phyloP scores from a whole-genome alignment of 2,329 filamentous ascomycete species.

The Nakataea oryzae region DNA sequence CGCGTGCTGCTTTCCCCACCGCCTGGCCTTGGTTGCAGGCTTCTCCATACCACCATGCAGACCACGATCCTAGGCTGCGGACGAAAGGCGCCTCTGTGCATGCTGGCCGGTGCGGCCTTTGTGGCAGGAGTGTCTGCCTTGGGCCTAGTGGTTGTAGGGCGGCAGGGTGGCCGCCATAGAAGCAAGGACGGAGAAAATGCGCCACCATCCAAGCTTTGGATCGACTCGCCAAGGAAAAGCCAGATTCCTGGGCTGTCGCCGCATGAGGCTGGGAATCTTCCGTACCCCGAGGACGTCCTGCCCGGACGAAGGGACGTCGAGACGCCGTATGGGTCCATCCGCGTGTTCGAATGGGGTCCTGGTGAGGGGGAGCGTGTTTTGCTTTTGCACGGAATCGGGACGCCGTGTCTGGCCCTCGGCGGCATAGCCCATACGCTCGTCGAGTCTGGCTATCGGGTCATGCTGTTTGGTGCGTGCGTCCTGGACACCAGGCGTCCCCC shows the following conservation, averaged over 20 bases:
- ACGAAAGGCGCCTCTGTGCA: neutral
- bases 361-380: slow-evolving; percentile 60
- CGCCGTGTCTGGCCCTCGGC: slow-evolving; percentile 60
- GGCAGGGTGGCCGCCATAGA: neutral
- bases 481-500: neutral
- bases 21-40: neutral
- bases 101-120: neutral
- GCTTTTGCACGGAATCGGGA: slow-evolving; percentile 72
- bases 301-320: slow-evolving; percentile 59
- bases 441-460: slow-evolving; percentile 52
- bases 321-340: slow-evolving; percentile 59
- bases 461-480: slow-evolving; percentile 56
- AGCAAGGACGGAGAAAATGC: neutral
- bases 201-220: neutral
- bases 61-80: neutral
- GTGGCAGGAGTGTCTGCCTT: neutral
- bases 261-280: slow-evolving; percentile 27
- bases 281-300: slow-evolving; percentile 61
- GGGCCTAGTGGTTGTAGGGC: too few species aligned
- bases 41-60: neutral
- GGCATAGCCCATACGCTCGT: slow-evolving; percentile 57
- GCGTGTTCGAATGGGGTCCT: slow-evolving; percentile 75
- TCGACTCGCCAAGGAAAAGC: slow-evolving; percentile 30
- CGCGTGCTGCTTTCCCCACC: neutral
- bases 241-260: slow-evolving; percentile 23